Base-by-base conservation (phyloP, 1,139 yeast genomes). In the Debaryomyces fabryi region DNA sequence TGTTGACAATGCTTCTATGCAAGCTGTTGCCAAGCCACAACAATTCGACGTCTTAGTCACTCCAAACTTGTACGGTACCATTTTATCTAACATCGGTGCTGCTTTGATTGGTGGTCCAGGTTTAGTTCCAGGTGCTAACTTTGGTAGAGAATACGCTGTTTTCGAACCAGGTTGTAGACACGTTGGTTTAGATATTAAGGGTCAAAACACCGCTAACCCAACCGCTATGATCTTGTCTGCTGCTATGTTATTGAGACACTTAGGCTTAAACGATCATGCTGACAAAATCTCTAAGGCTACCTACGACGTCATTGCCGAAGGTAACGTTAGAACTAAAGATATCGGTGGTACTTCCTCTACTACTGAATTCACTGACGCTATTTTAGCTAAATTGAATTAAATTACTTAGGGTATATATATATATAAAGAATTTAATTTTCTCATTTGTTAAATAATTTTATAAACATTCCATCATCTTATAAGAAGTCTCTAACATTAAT, bases 101-200 rank as follows among this genome's bases (percentile, higher is more conserved):
- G 99, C 96, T 57, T 82, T 93, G 63, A 88, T 93, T 58, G 99
- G 99, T 73, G 98, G 98, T 63, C 98, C 98, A 67, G 98, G 98
- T 74, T 81, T 93, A 64, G 97, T 93, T 50, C 97, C 99, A 64
- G 98, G 98, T 74, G 97, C 96, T 64, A 89, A 91, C 81, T 91
- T 89, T 63, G 98, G 99, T 74, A 88, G 97, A 72, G 97, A 93
- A 67, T 86, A 88, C 72, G 98, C 99, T 52, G 95, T 93, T 57
- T 93, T 93, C 72, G 99, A 93, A 81, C 99, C 99, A 63, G 99
- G 98, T 74, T 92, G 97, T 78, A 88, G 98, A 82, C 99, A 93
- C 78, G 98, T 92, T 64, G 99, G 98, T 74, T 82, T 91, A 65
- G 98, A 92, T 75, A 88, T 93, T 70, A 82, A 89, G 79, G 97